Evolutionary conservation across 1,139 yeast species (phyloP), one percentile per base, ranked within the genome.

Genomic region (Hanseniaspora gamundiae): DNA sequence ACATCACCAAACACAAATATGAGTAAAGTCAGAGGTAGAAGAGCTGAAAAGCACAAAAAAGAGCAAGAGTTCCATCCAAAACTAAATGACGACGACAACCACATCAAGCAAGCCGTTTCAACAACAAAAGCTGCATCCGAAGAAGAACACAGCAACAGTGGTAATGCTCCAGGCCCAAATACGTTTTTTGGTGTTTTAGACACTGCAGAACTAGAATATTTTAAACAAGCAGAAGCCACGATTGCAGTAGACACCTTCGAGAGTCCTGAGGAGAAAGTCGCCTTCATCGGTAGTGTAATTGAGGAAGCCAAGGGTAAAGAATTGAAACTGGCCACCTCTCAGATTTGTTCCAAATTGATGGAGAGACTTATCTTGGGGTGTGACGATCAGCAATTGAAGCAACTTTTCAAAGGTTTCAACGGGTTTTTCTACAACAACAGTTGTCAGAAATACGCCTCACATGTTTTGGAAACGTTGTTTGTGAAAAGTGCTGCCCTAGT

Each of bases 271-370:
- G 96, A 87, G 51, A 75, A 80, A 54, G 64, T 62, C 4, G 80
- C 82, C 2, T 87, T 88, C 57, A 78, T 86, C 26, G 62, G 71
- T 10, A 80, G 88, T 52, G 88, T 86, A 4, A 70, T 84, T 51
- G 94, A 83, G 52, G 99, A 91, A 66, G 76, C 88, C 27, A 71
- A 73, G 46, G 96, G 96, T 6, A 87, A 88, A 54, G 98, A 91
- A 62, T 68, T 93, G 53, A 91, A 91, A 61, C 70, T 91, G 42
- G 95, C 85, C 9, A 88, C 96, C 3, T 88, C 91, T 58, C 97
- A 88, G 57, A 85, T 88, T 46, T 87, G 96, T 58, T 88, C 97
- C 17, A 91, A 91, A 59, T 71, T 91, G 48, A 73, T 91, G 70
- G 99, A 91, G 64, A 71, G 97, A 58, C 66, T 91, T 49, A 74